Percentiles rank a stretch among this genome's conserved stretches.
Conservation (phyloP, 768 basidiomycete species). For the Pleurotus citrinopileatus region DNA sequence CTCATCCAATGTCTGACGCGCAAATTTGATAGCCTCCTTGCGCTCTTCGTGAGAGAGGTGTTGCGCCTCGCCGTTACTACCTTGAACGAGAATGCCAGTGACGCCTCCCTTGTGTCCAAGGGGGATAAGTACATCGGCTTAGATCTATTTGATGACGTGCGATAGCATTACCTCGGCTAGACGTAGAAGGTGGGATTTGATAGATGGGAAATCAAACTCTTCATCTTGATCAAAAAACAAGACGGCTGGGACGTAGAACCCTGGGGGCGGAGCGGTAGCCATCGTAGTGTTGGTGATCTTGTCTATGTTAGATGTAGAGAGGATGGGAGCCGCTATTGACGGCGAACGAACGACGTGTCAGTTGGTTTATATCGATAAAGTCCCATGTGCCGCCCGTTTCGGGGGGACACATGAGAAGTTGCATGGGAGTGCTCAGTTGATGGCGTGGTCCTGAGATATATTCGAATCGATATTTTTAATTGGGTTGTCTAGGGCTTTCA, state of each 20-base stretch:
- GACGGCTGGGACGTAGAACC: slow-evolving; percentile 77
- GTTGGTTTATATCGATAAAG: too few relatives aligned
- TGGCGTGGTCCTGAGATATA: too few relatives aligned
- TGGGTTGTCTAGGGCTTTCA: too few relatives aligned
- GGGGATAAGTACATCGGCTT: neutral
- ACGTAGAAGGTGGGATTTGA: slow-evolving; percentile 67
- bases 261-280: slow-evolving; percentile 53
- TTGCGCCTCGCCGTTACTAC: slow-evolving; percentile 75
- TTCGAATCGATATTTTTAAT: too few relatives aligned
- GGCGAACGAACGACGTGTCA: too few relatives aligned
- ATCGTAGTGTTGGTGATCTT: slow-evolving; percentile 13
- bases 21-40: slow-evolving; percentile 56
- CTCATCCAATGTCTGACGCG: slow-evolving; percentile 68
- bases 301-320: neutral
- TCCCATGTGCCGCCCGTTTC: too few relatives aligned
- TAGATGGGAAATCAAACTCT: slow-evolving; percentile 64
- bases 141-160: slow-evolving; percentile 15
- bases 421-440: too few relatives aligned
- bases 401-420: too few relatives aligned
- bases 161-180: slow-evolving; percentile 55
- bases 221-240: slow-evolving; percentile 71
- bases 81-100: slow-evolving; percentile 70
- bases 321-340: too few relatives aligned
- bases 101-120: slow-evolving; percentile 56
- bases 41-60: slow-evolving; percentile 74